Conservation (phyloP, 2,329 filamentous ascomycete genomes). For the Pseudocercospora crystallina region DNA sequence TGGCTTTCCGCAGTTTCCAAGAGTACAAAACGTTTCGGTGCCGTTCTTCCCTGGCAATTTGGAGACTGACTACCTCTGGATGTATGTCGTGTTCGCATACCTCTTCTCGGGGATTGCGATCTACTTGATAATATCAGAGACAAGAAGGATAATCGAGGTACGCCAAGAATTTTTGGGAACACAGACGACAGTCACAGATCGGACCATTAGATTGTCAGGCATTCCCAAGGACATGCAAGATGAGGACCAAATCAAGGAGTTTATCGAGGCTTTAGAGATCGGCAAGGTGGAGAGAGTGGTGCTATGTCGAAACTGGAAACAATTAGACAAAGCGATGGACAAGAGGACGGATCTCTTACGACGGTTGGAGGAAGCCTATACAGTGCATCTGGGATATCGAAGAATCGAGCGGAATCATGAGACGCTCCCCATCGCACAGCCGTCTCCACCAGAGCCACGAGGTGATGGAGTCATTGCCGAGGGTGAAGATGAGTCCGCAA, state of each 20-base stretch:
- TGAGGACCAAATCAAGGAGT: slow-evolving; percentile 78
- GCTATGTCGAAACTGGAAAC: slow-evolving; percentile 81
- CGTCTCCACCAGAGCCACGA: slow-evolving; percentile 38
- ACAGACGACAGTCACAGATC: slow-evolving; percentile 92
- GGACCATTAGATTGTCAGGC: slow-evolving; percentile 86
- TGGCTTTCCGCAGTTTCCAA: not conserved
- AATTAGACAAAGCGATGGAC: slow-evolving; percentile 72
- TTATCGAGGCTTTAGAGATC: slow-evolving; percentile 84
- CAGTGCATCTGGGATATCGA: slow-evolving; percentile 66
- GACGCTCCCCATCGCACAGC: slow-evolving; percentile 52
- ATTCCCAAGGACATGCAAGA: slow-evolving; percentile 77
- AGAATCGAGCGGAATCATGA: slow-evolving; percentile 50
- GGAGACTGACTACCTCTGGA: slow-evolving; percentile 72
- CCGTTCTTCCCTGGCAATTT: slow-evolving; percentile 26
- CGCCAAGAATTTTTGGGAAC: slow-evolving; percentile 89
- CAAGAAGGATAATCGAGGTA: slow-evolving; percentile 78
- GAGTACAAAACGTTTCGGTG: slow-evolving; percentile 9
- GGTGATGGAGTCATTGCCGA: slow-evolving; percentile 22
- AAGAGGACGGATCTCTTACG: slow-evolving; percentile 65
- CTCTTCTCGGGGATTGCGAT: slow-evolving; percentile 81
- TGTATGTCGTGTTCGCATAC: slow-evolving; percentile 92
- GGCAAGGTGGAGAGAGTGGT: slow-evolving; percentile 87
- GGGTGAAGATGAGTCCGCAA: slow-evolving; percentile 33
- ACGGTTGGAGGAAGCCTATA: slow-evolving; percentile 81
- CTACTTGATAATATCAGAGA: slow-evolving; percentile 80